Evolutionary conservation across 352 stramenopile genomes (phyloP).

Genomic region (Phytophthora sansomeana): DNA sequence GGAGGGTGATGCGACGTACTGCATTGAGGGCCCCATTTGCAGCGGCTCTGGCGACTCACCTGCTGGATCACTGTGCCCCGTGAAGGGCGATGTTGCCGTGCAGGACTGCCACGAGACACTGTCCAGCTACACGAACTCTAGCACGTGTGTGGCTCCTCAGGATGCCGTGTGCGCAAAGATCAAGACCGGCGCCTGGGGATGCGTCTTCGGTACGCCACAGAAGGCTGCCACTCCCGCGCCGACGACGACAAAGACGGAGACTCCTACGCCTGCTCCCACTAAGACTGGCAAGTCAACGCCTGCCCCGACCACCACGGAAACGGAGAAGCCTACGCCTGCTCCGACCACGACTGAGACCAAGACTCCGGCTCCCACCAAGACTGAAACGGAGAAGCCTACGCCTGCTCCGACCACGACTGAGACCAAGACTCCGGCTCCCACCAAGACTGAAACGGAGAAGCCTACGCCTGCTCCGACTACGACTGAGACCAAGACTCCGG

Average conservation of each 20-base stretch:
- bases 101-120: slow-evolving; percentile 65
- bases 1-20: slow-evolving; percentile 78
- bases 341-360: slow-evolving; percentile 1
- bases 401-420: slow-evolving; percentile 2
- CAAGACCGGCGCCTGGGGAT: slow-evolving; percentile 78
- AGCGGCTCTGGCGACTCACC: slow-evolving; percentile 53
- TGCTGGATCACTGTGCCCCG: slow-evolving; percentile 55
- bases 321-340: background rate
- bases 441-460: slow-evolving; percentile 1
- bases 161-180: slow-evolving; percentile 69
- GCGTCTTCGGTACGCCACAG: slow-evolving; percentile 43
- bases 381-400: background rate
- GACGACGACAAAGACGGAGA: slow-evolving; percentile 36
- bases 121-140: slow-evolving; percentile 57
- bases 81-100: slow-evolving; percentile 64
- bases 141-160: slow-evolving; percentile 59
- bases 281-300: slow-evolving; percentile 23
- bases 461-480: slow-evolving; percentile 13
- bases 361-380: background rate
- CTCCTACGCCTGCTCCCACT: slow-evolving; percentile 24
- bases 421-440: slow-evolving; percentile 8
- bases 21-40: slow-evolving; percentile 70
- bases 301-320: slow-evolving; percentile 18
- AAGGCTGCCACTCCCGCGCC: slow-evolving; percentile 33
- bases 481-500: background rate